These are phyloP conservation scores for Chionographis japonica DNA, from an alignment of 106 monocot species.

Conservation along the genomic window DNA sequence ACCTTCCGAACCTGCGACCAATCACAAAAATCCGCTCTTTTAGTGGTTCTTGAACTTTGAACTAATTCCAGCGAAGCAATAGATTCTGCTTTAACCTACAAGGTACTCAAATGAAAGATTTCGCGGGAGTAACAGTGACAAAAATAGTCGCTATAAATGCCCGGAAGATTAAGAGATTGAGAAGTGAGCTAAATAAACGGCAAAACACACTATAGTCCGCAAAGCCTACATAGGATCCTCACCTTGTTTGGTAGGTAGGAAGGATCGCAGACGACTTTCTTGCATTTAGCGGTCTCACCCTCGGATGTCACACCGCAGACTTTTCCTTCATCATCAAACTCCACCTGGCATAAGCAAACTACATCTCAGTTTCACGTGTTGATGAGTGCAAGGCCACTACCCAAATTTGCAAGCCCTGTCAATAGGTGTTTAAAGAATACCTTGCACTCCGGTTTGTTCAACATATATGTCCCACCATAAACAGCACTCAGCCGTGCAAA, in stretches of 20 bases:
- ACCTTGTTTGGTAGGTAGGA: conserved; percentile 84
- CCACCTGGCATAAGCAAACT: conserved; percentile 34
- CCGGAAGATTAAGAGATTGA: no score
- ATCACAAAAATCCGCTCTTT: no score
- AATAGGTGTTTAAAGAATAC: conserved; percentile 18
- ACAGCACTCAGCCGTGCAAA: conserved; percentile 96
- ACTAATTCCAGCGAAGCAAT: no score
- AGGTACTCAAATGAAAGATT: no score
- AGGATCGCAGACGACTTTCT: conserved; percentile 90
- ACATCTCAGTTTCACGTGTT: background rate
- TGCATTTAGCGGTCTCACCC: conserved; percentile 88
- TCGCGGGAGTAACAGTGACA: no score
- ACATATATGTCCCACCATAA: conserved; percentile 95
- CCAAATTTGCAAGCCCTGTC: no score
- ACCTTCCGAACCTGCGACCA: conserved; percentile 62
- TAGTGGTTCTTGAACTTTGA: no score
- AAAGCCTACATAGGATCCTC: background rate
- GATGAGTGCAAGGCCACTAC: no score
- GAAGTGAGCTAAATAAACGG: background rate
- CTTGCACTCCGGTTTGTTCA: conserved; percentile 89
- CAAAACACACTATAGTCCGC: background rate
- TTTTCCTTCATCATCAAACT: conserved; percentile 77
- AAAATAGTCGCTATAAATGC: no score
- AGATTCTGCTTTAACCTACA: no score
- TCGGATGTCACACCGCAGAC: conserved; percentile 84